These are phyloP conservation scores for Solanum raphanifolium DNA, from an alignment of 257 asterid genomes.

Conservation along the genomic window DNA sequence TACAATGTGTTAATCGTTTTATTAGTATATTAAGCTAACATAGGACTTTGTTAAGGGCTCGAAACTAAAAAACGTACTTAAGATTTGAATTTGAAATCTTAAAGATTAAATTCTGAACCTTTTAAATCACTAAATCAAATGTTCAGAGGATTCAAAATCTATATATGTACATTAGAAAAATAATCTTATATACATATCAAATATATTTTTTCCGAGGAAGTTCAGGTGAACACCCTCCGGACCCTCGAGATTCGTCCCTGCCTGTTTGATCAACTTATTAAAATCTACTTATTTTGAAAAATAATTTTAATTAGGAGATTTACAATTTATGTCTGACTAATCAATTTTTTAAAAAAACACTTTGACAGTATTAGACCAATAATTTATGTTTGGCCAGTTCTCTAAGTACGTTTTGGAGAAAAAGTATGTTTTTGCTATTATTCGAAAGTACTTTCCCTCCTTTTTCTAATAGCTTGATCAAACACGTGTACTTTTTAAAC, in stretches of 20 bases:
- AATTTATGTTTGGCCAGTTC: neutral
- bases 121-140: neutral
- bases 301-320: neutral
- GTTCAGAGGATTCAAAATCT: neutral
- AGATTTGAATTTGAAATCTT: neutral
- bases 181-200: neutral
- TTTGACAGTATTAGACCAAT: neutral
- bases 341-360: neutral
- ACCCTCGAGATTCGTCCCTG: neutral
- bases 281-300: neutral
- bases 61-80: neutral
- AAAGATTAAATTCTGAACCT: neutral
- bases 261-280: neutral
- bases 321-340: neutral
- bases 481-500: neutral
- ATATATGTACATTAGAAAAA: neutral
- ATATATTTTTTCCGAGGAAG: neutral
- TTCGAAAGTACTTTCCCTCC: neutral
- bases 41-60: too few relatives aligned
- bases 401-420: neutral
- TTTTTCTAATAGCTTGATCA: neutral
- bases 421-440: neutral
- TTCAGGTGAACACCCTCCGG: neutral
- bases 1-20: neutral
- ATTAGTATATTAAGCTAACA: neutral